Percentiles rank a stretch among this genome's conserved stretches.
phyloP scores from a whole-genome alignment of 306 rosid genomes.

The Delonix regia region DNA sequence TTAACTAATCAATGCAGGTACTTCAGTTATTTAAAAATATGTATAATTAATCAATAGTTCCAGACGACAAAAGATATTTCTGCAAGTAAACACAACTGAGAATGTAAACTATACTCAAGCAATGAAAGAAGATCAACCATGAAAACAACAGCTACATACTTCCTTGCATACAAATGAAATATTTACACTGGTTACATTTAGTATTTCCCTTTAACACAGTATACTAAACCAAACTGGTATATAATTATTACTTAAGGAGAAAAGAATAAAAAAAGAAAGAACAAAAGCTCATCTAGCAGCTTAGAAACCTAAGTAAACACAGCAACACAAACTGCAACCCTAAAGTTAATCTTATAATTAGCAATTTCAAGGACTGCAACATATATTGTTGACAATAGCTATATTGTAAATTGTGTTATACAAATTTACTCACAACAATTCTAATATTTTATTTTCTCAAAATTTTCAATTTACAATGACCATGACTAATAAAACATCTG shows the following conservation, averaged over 20 bases:
- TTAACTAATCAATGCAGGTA: neutral
- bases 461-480: neutral
- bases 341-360: conserved; percentile 10
- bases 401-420: neutral
- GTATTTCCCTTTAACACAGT: conserved; percentile 14
- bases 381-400: neutral
- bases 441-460: conserved; percentile 12
- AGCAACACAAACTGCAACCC: conserved; percentile 20
- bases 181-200: neutral
- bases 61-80: neutral
- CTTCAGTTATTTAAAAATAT: neutral
- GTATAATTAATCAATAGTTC: neutral
- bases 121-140: neutral
- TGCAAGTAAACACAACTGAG: neutral
- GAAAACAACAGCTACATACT: neutral
- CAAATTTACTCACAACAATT: neutral
- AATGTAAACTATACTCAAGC: neutral
- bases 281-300: neutral
- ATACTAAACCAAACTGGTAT: conserved; percentile 23
- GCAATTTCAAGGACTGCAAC: neutral
- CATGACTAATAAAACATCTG: conserved; percentile 20
- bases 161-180: neutral
- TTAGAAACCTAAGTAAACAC: neutral
- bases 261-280: neutral
- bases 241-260: neutral